Evolutionary conservation across 2,329 filamentous ascomycete genomes (phyloP).

Genomic region (Trichoderma polysporum): DNA sequence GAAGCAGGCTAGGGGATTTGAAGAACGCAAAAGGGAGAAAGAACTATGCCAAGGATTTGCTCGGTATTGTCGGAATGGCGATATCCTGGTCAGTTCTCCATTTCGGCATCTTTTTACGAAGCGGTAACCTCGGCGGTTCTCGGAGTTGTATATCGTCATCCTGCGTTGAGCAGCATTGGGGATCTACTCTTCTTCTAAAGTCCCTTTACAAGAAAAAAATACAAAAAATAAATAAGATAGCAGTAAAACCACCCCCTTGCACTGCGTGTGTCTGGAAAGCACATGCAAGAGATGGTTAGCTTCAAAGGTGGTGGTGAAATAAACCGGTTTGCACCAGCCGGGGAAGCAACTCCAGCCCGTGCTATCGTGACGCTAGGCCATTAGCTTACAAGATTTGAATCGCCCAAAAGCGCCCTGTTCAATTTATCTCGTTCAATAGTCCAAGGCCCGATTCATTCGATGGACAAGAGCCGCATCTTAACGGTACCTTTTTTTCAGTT

Average conservation of each 20-base stretch:
- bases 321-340: background rate
- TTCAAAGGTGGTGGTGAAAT: background rate
- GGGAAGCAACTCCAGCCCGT: background rate
- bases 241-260: background rate
- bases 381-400: background rate
- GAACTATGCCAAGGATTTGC: background rate
- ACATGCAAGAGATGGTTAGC: background rate
- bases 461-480: background rate
- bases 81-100: background rate
- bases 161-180: background rate
- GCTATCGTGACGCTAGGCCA: background rate
- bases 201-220: background rate
- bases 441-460: background rate
- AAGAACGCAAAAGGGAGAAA: background rate
- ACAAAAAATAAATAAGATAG: background rate
- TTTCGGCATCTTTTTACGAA: background rate
- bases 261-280: background rate
- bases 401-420: background rate
- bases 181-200: no score
- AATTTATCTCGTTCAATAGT: background rate
- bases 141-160: background rate
- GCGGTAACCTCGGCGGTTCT: background rate
- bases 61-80: background rate
- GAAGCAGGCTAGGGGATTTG: background rate
- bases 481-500: background rate